Base-by-base conservation (phyloP, 2,329 filamentous ascomycete genomes). In the Diaporthe eres region DNA sequence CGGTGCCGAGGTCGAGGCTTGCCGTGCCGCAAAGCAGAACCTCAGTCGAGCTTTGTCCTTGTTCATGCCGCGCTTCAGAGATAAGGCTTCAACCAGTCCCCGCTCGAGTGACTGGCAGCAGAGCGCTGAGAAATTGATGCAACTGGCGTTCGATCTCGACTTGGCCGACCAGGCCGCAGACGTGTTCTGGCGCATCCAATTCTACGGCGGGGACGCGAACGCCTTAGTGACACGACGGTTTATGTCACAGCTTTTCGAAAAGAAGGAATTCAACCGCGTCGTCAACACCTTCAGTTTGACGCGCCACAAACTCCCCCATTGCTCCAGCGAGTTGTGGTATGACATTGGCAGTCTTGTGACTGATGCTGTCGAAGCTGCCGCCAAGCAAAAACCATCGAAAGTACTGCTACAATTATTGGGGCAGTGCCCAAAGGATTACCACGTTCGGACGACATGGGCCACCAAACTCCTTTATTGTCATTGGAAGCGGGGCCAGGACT, bases 371-470 rank as follows among this genome's bases (percentile, higher is more conserved):
- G 80, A 84, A 13, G 75, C 67, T 5, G 77, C 81, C 60, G 74
- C 80, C 58, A 81, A 82, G 34, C 75, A 77, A 22, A 81, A 81
- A 53, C 80, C 81, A 3, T 77, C 75, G 7, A 71, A 78, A 2
- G 81, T 86, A 3, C 58, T 87, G 22, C 75, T 74, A n/a, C 78
- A 79, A 1, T 79, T 86, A 28, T 70, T 80, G 6, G 71, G 67
- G 17, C 79, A 84, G 60, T 74, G 79, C 10, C 76, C 80, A 13
- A 60, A 47, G 0, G 47, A 75, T 2, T 76, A 63, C 7, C 74
- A 74, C n/a, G 70, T 86, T 60, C 81, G 79, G 39, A 81, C 82
- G 5, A 61, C 79, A 15, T 87, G 85, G 85, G 80, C 84, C 0
- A 82, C 83, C 37, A 82, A 80, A 72, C 78, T 87, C 1, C 71